A percentile compares a stretch with the other conserved stretches of the same genome.
Evolutionary conservation across 2,329 filamentous ascomycete genomes (phyloP).

Genomic region (Alternaria ethzedia): DNA sequence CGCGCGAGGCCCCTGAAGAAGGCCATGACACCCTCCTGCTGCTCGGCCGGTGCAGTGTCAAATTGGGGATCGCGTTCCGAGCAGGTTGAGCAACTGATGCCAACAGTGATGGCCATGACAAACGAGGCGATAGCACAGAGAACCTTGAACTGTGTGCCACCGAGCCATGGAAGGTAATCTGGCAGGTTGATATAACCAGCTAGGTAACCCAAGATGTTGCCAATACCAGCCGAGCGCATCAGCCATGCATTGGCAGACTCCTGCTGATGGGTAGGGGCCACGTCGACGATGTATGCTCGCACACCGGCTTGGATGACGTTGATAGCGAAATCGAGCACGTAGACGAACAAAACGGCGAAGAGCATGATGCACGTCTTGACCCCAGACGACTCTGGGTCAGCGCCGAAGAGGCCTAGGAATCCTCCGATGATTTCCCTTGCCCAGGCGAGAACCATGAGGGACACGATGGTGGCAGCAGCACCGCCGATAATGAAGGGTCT

Average conservation of each 20-base stretch:
- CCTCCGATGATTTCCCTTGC: constrained; percentile 65
- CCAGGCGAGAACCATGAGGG: constrained; percentile 59
- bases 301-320: constrained; percentile 95
- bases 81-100: constrained; percentile 72
- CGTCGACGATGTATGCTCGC: constrained; percentile 91
- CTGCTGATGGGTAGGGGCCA: constrained; percentile 90
- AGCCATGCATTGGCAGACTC: constrained; percentile 95
- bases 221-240: constrained; percentile 81
- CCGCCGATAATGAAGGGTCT: constrained; percentile 61
- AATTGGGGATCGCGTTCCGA: constrained; percentile 80
- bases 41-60: constrained; percentile 63
- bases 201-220: constrained; percentile 89
- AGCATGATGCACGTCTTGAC: constrained; percentile 73
- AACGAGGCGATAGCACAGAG: constrained; percentile 85
- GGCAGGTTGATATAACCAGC: constrained; percentile 85
- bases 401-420: constrained; percentile 73
- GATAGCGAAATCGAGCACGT: constrained; percentile 90
- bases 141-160: constrained; percentile 89
- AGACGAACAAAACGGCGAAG: constrained; percentile 84
- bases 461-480: constrained; percentile 56
- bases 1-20: constrained; percentile 82
- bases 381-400: constrained; percentile 66
- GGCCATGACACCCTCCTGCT: constrained; percentile 68
- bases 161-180: constrained; percentile 76
- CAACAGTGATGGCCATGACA: constrained; percentile 71